phyloP scores from a whole-genome alignment of 2,329 filamentous ascomycete genomes.

The Scytalidium sp. region DNA sequence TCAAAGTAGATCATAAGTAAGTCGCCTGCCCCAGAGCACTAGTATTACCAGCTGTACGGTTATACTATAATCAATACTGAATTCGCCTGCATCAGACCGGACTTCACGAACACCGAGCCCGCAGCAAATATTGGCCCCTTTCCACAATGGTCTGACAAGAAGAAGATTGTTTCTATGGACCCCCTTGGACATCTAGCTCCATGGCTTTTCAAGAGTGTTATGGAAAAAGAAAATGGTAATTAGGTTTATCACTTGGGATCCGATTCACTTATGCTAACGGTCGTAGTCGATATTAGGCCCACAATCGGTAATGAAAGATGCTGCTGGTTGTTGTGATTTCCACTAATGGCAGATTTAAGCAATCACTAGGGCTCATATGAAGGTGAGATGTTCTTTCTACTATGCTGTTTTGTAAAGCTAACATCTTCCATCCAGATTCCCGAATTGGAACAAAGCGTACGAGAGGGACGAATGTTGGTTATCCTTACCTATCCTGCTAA shows the following conservation, averaged over 20 bases:
- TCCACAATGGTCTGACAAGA: constrained; percentile 81
- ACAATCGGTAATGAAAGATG: constrained; percentile 25
- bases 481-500: neutral
- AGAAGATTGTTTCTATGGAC: constrained; percentile 98
- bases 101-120: constrained; percentile 84
- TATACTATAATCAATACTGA: constrained; percentile 2
- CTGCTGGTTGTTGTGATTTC: neutral
- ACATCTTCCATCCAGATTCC: constrained; percentile 54
- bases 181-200: constrained; percentile 85
- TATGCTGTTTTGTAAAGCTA: neutral
- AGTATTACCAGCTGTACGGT: neutral
- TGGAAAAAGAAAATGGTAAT: constrained; percentile 68
- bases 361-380: constrained; percentile 33
- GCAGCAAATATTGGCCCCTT: constrained; percentile 88
- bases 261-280: constrained; percentile 14
- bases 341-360: constrained; percentile 19
- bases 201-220: constrained; percentile 77
- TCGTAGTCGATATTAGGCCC: constrained; percentile 31
- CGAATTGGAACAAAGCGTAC: constrained; percentile 87
- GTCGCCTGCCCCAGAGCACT: constrained; percentile 12
- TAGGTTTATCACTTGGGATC: neutral
- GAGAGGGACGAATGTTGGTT: constrained; percentile 65
- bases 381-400: constrained; percentile 16
- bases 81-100: constrained; percentile 43
- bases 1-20: constrained; percentile 74